Evolutionary conservation across 345 rosid species (phyloP).

Genomic region (Barbarea vulgaris): DNA sequence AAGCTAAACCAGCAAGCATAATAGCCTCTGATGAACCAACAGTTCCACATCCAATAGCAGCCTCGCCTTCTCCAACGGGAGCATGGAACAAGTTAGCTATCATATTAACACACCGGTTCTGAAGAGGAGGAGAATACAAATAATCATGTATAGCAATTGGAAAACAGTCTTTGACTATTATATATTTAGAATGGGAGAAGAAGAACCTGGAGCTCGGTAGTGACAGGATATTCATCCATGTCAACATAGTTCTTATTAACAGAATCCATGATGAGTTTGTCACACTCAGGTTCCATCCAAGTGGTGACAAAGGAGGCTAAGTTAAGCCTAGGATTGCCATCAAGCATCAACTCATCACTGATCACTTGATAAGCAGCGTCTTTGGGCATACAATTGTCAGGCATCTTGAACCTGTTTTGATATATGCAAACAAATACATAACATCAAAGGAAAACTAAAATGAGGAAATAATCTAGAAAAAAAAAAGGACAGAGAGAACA

Average conservation of each 20-base stretch:
- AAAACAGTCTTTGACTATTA: neutral
- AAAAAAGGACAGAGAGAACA: neutral
- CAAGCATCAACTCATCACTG: constrained; percentile 77
- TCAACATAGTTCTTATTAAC: constrained; percentile 79
- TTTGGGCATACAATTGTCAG: constrained; percentile 63
- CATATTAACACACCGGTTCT: constrained; percentile 87
- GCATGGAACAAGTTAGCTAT: constrained; percentile 75
- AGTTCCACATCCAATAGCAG: constrained; percentile 75
- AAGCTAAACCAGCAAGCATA: constrained; percentile 84
- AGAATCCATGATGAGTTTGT: constrained; percentile 69
- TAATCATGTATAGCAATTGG: neutral
- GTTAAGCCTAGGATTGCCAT: constrained; percentile 79
- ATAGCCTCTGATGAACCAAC: constrained; percentile 83
- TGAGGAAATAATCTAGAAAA: neutral
- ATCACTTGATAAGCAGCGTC: constrained; percentile 82
- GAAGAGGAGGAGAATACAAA: constrained; percentile 10
- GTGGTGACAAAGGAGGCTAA: constrained; percentile 81
- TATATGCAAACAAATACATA: neutral
- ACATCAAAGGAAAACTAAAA: neutral
- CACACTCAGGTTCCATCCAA: constrained; percentile 91
- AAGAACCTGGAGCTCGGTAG: constrained; percentile 76
- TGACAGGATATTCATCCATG: constrained; percentile 86
- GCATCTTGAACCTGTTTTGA: constrained; percentile 61
- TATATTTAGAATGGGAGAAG: neutral
- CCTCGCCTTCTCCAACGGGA: constrained; percentile 59